Base-by-base conservation (phyloP, 2,329 filamentous ascomycete species). In the Biscogniauxia marginata region DNA sequence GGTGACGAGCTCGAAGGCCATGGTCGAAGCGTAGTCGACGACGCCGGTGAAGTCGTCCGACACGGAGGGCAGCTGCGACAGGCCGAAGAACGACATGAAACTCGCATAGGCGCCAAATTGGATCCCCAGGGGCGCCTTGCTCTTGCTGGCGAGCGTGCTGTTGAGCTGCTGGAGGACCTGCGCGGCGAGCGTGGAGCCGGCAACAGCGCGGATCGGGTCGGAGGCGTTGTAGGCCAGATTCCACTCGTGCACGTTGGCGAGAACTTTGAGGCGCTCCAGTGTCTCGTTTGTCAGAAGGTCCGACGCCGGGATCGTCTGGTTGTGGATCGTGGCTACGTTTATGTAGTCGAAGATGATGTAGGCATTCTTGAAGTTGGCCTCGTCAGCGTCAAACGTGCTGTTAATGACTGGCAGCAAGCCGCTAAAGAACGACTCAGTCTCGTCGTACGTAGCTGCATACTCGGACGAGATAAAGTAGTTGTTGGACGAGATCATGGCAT, bases 191-290 rank as follows among this genome's bases (percentile, higher is more conserved):
- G 84, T 81, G 55, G 79, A 74, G 59, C 83, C 84, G 2, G 80
- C 77, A 61, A 87, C 79, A 63, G 84, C 80, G 52, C 84, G 81
- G 63, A 82, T 77, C 46, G 81, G 76, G 66, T 93, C 90, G 74
- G 85, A 88, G 61, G 77, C 74, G 75, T 96, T 93, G 83, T 88
- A 96, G 52, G 90, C 90, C 13, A 95, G 84, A 67, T 87, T 88
- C 79, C 84, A 96, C 73, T 97, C 89, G 72, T 95, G 90, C 56
- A 78, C 76, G 70, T 93, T 86, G 64, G 93, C 92, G 25, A 95
- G 84, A n/a, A 82, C 81, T 64, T 83, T 81, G 55, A 95, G 82
- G 69, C 89, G 84, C 64, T 76, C 70, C 54, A 91, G 77, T 22
- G 82, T 81, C 1, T 78, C 75, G 39, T 76, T 65, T 48, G 85